These are phyloP conservation scores for Rusavskia elegans DNA, from an alignment of 495 filamentous ascomycete species.

Conservation along the genomic window DNA sequence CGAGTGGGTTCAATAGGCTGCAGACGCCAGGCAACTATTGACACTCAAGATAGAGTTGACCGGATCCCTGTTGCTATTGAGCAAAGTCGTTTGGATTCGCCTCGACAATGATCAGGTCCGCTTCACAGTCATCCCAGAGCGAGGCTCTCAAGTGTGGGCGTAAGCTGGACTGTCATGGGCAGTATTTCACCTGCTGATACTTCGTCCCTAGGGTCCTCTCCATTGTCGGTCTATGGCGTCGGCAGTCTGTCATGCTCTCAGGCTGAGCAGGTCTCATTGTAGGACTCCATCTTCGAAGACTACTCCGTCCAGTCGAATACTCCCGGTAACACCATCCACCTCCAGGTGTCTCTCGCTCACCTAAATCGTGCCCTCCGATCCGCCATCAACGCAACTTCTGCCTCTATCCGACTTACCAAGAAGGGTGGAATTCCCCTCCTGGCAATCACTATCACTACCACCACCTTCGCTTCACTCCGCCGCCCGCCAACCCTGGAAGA, in stretches of 20 bases:
- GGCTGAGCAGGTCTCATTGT: conserved; percentile 4
- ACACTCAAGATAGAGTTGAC: conserved; percentile 46
- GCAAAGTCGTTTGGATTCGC: conserved; percentile 86
- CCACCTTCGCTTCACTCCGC: conserved; percentile 25
- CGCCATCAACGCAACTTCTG: conserved; percentile 55
- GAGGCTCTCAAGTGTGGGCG: conserved; percentile 87
- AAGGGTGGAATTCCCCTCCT: conserved; percentile 74
- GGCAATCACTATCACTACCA: conserved; percentile 67
- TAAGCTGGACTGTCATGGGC: conserved; percentile 28
- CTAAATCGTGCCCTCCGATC: conserved; percentile 79
- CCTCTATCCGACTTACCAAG: conserved; percentile 80
- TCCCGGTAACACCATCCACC: conserved; percentile 72
- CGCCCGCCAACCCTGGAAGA: conserved; percentile 4
- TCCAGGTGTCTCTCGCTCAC: conserved; percentile 71
- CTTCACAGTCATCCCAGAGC: conserved; percentile 88
- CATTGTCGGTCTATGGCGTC: conserved; percentile 6
- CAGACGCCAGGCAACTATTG: neutral
- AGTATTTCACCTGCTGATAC: neutral
- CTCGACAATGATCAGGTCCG: conserved; percentile 72
- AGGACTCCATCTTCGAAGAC: conserved; percentile 72
- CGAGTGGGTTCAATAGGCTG: conserved; percentile 38
- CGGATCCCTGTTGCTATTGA: conserved; percentile 70
- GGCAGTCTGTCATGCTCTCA: neutral
- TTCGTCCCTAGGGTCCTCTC: conserved; percentile 7
- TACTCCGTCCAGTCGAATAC: conserved; percentile 77